Base-by-base conservation (phyloP, 2,329 filamentous ascomycete species). In the Exophiala sideris region DNA sequence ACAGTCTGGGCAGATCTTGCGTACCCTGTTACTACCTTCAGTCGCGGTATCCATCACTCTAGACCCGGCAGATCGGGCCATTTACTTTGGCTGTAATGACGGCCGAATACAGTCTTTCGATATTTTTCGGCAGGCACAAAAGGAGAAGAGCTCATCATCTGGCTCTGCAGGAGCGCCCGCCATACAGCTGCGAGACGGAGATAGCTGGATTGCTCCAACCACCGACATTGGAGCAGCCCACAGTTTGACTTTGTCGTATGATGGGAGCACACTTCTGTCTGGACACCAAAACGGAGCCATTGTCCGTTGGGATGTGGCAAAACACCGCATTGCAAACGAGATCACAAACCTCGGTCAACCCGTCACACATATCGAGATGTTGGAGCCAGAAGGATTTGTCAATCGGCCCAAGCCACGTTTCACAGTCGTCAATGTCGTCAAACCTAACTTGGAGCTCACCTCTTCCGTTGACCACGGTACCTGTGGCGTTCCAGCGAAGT, bases 271-370 rank as follows among this genome's bases (percentile, higher is more conserved):
- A 6, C 74, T 96, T 18, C 71, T 96, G 21, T 91, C 91, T 2
- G 91, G 91, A 5, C 91, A 97, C 66, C 76, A 81, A 14, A 87
- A 81, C 63, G 92, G 92, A 47, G 88, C 88, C 65, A 79, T 96
- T 38, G 75, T 89, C 32, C 79, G 81, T 50, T 97, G 92, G 92
- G 89, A 89, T 67, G 79, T 92, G 21, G 83, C 84, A 35, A 84
- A 85, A 61, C 82, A 83, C 56, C 83, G 82, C 55, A 86, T 88
- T 58, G 79, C 82, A 1, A 81, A 84, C 2, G 83, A 86, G 48
- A 66, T 92, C 44, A 78, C 82, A 2, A 87, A 87, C 54, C 79
- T 95, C 53, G 90, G 90, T 50, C 87, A 89, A 3, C 84, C 90
- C 14, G 84, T 96, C 33, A 94, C 89, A 9, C 96, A 95, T 63